These are phyloP conservation scores for Aureobasidium uvarum DNA, from an alignment of 2,329 filamentous ascomycete genomes.

Conservation along the genomic window DNA sequence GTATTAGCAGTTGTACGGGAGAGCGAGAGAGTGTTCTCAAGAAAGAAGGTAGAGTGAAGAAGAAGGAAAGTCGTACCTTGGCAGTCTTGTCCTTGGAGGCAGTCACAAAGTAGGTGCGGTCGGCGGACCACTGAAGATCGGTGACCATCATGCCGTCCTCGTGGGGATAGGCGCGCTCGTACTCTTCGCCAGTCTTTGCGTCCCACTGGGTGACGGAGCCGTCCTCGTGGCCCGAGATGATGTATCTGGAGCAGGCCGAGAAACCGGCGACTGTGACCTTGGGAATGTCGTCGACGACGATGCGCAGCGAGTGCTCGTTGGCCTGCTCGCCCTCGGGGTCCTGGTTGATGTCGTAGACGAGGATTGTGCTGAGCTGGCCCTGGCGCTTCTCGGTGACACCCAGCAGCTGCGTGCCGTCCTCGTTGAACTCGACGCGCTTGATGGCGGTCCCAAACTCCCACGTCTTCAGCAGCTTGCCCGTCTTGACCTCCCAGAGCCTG, in stretches of 20 bases:
- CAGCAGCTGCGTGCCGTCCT: conserved; percentile 85
- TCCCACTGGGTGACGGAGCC: conserved; percentile 89
- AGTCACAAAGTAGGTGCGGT: conserved; percentile 98
- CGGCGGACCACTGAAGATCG: conserved; percentile 90
- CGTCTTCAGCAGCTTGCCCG: conserved; percentile 87
- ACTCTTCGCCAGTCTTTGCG: conserved; percentile 80
- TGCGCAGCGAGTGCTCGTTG: conserved; percentile 77
- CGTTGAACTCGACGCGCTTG: conserved; percentile 96
- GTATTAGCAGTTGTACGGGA: conserved; percentile 9
- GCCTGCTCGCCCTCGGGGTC: conserved; percentile 81
- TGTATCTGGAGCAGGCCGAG: conserved; percentile 92
- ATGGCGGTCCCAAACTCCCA: conserved; percentile 98
- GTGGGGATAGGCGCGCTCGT: conserved; percentile 79
- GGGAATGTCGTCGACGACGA: conserved; percentile 84
- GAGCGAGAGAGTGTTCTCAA: too few relatives aligned
- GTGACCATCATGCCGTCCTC: conserved; percentile 80
- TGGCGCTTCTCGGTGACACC: conserved; percentile 98
- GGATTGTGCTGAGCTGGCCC: conserved; percentile 91
- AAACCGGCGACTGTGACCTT: conserved; percentile 97
- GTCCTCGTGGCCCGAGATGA: conserved; percentile 96
- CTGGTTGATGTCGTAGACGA: conserved; percentile 83
- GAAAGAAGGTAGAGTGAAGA: too few relatives aligned
- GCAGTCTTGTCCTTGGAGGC: conserved; percentile 97
- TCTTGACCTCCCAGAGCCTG: conserved; percentile 93
- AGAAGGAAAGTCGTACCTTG: conserved; percentile 58